These are phyloP conservation scores for Hsuehochloa calcarea DNA, from an alignment of 176 grass and related monocot species.

Conservation along the genomic window DNA sequence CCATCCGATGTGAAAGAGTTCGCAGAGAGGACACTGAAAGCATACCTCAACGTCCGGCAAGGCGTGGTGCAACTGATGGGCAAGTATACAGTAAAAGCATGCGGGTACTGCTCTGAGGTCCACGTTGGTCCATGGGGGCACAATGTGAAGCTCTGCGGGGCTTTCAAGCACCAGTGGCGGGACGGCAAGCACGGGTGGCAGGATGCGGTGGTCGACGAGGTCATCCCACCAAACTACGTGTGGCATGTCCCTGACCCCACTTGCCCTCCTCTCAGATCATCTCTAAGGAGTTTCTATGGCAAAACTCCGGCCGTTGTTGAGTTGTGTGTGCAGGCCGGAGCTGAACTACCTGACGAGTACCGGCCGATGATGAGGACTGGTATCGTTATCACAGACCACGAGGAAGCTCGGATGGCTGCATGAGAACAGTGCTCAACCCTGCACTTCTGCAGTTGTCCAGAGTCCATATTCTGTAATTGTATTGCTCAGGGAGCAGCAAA, in stretches of 20 bases:
- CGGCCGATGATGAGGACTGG: slow-evolving; percentile 83
- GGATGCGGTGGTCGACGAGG: slow-evolving; percentile 76
- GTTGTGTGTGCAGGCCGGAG: slow-evolving; percentile 87
- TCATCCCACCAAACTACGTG: slow-evolving; percentile 75
- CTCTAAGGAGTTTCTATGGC: slow-evolving; percentile 75
- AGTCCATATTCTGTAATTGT: not conserved
- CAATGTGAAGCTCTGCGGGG: slow-evolving; percentile 85
- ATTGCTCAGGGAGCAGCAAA: slow-evolving; percentile 1
- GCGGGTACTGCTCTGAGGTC: slow-evolving; percentile 90
- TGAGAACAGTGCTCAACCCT: slow-evolving; percentile 30
- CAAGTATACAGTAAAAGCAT: slow-evolving; percentile 83
- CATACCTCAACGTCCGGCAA: slow-evolving; percentile 57
- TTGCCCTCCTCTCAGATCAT: slow-evolving; percentile 52
- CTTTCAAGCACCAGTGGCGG: slow-evolving; percentile 95
- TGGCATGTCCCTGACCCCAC: slow-evolving; percentile 70
- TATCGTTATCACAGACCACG: slow-evolving; percentile 66
- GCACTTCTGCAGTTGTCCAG: slow-evolving; percentile 5
- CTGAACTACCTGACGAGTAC: slow-evolving; percentile 66
- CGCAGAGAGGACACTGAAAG: slow-evolving; percentile 68
- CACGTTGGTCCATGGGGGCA: slow-evolving; percentile 90
- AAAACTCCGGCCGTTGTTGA: slow-evolving; percentile 81
- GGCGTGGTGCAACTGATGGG: slow-evolving; percentile 69
- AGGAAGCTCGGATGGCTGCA: slow-evolving; percentile 61
- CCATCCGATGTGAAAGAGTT: slow-evolving; percentile 54
- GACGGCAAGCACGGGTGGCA: slow-evolving; percentile 97